Percentiles rank a stretch among this genome's conserved stretches.
phyloP scores from a whole-genome alignment of 1,284 basidiomycete genomes.

The Rhodofomes roseus region DNA sequence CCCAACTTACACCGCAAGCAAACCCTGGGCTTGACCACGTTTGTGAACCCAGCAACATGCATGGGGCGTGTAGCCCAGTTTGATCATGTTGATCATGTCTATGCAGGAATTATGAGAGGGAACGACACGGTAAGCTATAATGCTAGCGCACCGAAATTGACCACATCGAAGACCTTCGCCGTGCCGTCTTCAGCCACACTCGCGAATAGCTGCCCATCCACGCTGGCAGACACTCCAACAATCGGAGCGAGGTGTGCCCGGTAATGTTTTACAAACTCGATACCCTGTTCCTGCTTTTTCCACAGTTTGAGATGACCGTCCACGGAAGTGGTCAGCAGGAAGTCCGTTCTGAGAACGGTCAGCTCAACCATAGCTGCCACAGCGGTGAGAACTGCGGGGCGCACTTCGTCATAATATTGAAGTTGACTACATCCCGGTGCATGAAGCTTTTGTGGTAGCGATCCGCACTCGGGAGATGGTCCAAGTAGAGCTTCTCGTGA shows the following conservation, averaged over 20 bases:
- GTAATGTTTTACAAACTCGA: constrained; percentile 94
- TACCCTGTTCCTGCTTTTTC: constrained; percentile 94
- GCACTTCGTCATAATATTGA: constrained; percentile 81
- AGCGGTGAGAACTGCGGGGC: constrained; percentile 20
- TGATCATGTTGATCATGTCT: constrained; percentile 99
- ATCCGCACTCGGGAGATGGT: constrained; percentile 88
- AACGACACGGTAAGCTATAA: background rate
- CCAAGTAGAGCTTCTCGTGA: constrained; percentile 83
- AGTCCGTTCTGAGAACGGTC: constrained; percentile 67
- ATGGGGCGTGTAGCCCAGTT: constrained; percentile 80
- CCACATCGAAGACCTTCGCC: constrained; percentile 94
- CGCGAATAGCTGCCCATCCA: constrained; percentile 91
- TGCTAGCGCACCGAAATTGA: constrained; percentile 50
- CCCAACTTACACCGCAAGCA: constrained; percentile 79
- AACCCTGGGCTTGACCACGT: constrained; percentile 80
- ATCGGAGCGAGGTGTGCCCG: constrained; percentile 87
- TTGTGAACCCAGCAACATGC: constrained; percentile 93
- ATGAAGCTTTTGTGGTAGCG: constrained; percentile 98
- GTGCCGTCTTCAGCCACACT: constrained; percentile 83
- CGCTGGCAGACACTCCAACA: constrained; percentile 80
- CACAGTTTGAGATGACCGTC: constrained; percentile 97
- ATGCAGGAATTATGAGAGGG: background rate
- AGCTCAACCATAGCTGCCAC: background rate
- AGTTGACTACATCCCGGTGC: constrained; percentile 94
- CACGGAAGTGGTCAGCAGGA: constrained; percentile 90